Evolutionary conservation across 129 eudicot species (phyloP).

Genomic region (Glebionis coronaria): DNA sequence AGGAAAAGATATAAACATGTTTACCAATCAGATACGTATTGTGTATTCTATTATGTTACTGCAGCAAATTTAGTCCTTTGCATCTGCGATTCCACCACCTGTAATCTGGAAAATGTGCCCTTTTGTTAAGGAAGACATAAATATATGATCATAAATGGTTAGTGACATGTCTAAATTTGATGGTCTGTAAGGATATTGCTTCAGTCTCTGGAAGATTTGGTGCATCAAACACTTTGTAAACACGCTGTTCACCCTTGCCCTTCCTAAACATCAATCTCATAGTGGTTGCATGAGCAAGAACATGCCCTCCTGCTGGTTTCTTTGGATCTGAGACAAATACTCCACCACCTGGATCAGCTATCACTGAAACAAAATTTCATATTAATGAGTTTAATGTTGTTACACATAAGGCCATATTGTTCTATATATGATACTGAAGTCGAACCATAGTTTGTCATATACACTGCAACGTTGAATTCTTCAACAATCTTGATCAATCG

Average conservation of each 20-base stretch:
- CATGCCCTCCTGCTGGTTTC: constrained; percentile 98
- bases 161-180: neutral
- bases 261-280: constrained; percentile 96
- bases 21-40: constrained; percentile 11
- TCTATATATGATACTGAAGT: neutral
- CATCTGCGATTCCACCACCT: constrained; percentile 96
- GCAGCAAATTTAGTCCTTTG: constrained; percentile 49
- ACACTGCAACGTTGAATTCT: constrained; percentile 92
- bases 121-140: constrained; percentile 40
- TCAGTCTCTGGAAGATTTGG: constrained; percentile 98
- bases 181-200: constrained; percentile 77
- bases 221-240: constrained; percentile 97
- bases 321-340: constrained; percentile 89
- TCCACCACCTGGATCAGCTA: constrained; percentile 94
- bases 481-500: constrained; percentile 89
- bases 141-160: neutral
- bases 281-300: constrained; percentile 98
- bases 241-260: constrained; percentile 98
- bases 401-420: neutral
- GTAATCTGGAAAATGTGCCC: constrained; percentile 87
- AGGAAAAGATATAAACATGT: constrained; percentile 15
- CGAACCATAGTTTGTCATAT: constrained; percentile 93
- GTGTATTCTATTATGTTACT: neutral
- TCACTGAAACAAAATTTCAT: constrained; percentile 50
- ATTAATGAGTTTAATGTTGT: neutral